A percentile compares a stretch with the other conserved stretches of the same genome.
These are phyloP conservation scores for Talaromyces sp. DNA, from an alignment of 2,329 filamentous ascomycete species.

Conservation along the genomic window DNA sequence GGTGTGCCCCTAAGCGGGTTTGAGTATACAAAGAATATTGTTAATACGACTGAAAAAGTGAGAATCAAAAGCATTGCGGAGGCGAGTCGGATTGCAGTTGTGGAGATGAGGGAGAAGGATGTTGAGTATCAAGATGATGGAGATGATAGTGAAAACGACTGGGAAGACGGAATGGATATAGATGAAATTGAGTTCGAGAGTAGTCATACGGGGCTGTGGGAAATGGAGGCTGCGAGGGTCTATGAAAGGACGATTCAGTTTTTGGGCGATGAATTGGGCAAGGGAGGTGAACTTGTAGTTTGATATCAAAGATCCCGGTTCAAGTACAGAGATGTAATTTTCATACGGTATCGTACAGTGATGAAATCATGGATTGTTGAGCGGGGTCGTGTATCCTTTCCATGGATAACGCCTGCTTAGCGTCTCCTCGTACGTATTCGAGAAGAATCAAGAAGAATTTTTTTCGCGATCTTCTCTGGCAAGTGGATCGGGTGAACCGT, in stretches of 20 bases:
- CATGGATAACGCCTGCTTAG: slow-evolving; percentile 12
- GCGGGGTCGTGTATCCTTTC: slow-evolving; percentile 13
- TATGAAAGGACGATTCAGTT: slow-evolving; percentile 72
- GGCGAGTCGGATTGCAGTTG: slow-evolving; percentile 67
- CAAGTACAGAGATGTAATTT: neutral
- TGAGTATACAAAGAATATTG: slow-evolving; percentile 53
- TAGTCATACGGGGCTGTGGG: slow-evolving; percentile 39
- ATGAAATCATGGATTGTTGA: slow-evolving; percentile 4
- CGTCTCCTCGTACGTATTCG: slow-evolving; percentile 1
- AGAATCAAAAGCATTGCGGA: slow-evolving; percentile 79
- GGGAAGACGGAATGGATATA: slow-evolving; percentile 41
- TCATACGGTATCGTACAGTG: slow-evolving; percentile 1
- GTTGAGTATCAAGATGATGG: slow-evolving; percentile 45
- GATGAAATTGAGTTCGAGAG: slow-evolving; percentile 11
- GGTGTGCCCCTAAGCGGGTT: slow-evolving; percentile 69
- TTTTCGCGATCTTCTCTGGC: neutral
- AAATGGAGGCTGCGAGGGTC: slow-evolving; percentile 71
- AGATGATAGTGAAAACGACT: slow-evolving; percentile 43
- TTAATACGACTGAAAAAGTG: slow-evolving; percentile 81
- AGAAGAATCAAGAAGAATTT: neutral
- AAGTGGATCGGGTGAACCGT: neutral
- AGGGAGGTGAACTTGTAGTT: slow-evolving; percentile 27
- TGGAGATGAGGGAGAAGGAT: slow-evolving; percentile 59
- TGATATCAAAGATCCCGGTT: neutral
- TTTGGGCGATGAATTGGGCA: slow-evolving; percentile 65